Evolutionary conservation across 2,329 filamentous ascomycete species (phyloP).

Genomic region (Cladophialophora exuberans): DNA sequence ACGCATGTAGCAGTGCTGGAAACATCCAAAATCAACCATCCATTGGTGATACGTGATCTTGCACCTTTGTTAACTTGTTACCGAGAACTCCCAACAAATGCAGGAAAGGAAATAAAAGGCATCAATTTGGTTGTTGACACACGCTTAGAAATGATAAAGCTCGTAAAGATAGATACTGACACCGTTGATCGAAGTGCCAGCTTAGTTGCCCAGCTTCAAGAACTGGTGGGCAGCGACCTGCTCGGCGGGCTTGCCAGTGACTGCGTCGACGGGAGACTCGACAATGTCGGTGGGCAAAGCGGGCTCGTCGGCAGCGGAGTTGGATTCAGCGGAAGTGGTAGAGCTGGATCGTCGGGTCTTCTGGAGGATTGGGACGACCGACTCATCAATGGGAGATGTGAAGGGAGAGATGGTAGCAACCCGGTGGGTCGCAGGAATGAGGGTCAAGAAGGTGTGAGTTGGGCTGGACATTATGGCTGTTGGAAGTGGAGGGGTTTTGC

Average conservation of each 20-base stretch:
- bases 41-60: too few species aligned
- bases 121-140: not conserved
- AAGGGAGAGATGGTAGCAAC: conserved; percentile 22
- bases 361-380: conserved; percentile 26
- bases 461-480: conserved; percentile 25
- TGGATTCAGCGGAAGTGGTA: conserved; percentile 27
- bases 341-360: conserved; percentile 33
- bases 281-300: conserved; percentile 18
- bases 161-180: too few species aligned
- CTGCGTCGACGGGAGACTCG: conserved; percentile 20
- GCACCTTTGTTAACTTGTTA: too few species aligned
- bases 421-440: conserved; percentile 27
- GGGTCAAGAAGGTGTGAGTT: conserved; percentile 28
- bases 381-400: conserved; percentile 18
- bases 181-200: not conserved
- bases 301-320: conserved; percentile 24
- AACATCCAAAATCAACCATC: too few species aligned
- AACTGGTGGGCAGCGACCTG: conserved; percentile 13
- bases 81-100: too few species aligned
- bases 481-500: conserved; percentile 1
- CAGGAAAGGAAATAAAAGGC: too few species aligned
- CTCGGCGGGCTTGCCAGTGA: conserved; percentile 10
- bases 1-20: too few species aligned
- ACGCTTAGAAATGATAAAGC: not conserved
- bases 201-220: conserved; percentile 28